phyloP scores from a whole-genome alignment of 2,329 filamentous ascomycete species.

The Zasmidium cellare region DNA sequence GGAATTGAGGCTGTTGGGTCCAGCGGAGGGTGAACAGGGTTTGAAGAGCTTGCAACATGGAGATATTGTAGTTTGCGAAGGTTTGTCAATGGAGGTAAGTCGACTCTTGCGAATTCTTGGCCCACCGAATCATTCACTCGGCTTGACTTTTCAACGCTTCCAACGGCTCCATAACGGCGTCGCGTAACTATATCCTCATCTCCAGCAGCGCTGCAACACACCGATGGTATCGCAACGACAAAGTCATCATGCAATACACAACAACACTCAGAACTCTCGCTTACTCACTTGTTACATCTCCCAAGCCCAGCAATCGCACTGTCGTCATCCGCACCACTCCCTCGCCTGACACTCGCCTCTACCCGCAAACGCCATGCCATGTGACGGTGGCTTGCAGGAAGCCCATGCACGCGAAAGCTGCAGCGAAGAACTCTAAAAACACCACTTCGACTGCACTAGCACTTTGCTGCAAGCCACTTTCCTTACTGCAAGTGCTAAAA shows the following conservation, averaged over 20 bases:
- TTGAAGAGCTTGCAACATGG: constrained; percentile 7
- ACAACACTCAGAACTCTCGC: background rate
- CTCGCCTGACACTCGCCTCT: no score
- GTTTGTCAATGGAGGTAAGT: background rate
- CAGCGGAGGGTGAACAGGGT: constrained; percentile 9
- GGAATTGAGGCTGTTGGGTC: constrained; percentile 7
- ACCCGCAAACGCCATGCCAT: background rate
- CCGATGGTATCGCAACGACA: no score
- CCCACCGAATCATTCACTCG: background rate
- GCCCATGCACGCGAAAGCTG: background rate
- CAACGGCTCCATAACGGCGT: no score
- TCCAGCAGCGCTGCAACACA: no score
- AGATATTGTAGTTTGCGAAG: background rate
- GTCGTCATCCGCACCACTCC: background rate
- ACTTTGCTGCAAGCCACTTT: background rate
- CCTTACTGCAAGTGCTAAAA: no score
- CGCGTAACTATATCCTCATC: no score
- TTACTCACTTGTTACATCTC: background rate
- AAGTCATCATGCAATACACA: no score
- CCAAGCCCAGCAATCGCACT: background rate
- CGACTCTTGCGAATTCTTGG: background rate
- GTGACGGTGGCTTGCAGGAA: background rate
- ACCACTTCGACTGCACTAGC: background rate
- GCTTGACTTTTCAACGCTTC: background rate
- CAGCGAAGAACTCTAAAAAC: background rate